A percentile compares a stretch with the other conserved stretches of the same genome.
Evolutionary conservation across 192 early-diverging fungal genomes (phyloP).

Genomic region (Linnemannia exigua): DNA sequence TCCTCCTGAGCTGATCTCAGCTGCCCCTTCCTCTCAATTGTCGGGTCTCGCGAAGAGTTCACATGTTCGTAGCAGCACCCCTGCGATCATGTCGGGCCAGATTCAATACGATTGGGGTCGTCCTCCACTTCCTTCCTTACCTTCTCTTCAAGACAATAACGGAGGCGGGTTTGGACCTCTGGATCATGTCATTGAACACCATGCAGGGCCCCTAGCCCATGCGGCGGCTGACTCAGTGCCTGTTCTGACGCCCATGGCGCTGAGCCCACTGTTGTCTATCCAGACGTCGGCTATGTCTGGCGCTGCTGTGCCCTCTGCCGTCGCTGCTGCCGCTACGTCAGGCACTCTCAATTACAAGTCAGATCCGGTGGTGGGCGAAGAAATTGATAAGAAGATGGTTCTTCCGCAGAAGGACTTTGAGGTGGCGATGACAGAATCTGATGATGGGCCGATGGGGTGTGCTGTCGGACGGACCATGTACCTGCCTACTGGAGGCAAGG

Average conservation of each 20-base stretch:
- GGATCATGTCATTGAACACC: background rate
- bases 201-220: background rate
- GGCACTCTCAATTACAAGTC: background rate
- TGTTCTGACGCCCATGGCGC: background rate
- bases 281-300: background rate
- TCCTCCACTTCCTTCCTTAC: background rate
- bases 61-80: slow-evolving; percentile 33
- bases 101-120: slow-evolving; percentile 21
- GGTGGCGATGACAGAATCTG: background rate
- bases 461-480: slow-evolving; percentile 17
- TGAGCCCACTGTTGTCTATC: background rate
- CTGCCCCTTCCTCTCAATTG: background rate
- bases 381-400: background rate
- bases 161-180: slow-evolving; percentile 27
- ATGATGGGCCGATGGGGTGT: slow-evolving; percentile 18
- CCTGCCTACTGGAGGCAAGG: too few relatives aligned
- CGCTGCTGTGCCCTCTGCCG: background rate
- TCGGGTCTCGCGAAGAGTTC: background rate
- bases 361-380: background rate
- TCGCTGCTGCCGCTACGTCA: background rate
- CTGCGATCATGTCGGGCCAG: slow-evolving; percentile 14
- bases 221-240: background rate
- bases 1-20: background rate
- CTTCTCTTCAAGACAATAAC: background rate
- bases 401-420: background rate